Base-by-base conservation (phyloP, 2,329 filamentous ascomycete genomes). In the Zymoseptoria crescenta region DNA sequence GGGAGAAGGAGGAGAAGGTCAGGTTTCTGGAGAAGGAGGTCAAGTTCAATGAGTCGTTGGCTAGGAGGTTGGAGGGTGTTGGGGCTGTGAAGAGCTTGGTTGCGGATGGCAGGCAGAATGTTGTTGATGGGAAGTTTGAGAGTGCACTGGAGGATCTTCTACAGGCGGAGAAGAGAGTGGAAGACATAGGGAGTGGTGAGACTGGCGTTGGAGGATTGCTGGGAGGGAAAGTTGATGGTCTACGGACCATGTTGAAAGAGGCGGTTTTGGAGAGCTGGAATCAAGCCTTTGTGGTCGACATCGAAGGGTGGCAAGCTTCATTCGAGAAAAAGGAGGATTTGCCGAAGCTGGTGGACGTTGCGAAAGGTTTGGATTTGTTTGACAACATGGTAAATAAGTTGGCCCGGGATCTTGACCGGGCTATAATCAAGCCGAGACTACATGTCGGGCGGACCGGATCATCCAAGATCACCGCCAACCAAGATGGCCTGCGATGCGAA, bases 201-300 rank as follows among this genome's bases (percentile, higher is more conserved):
- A 84, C 84, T 30, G 80, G 86, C 30, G 82, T 83, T 2, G 80
- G 86, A 69, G 82, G 81, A 57, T 75, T 95, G 24, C 75, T 96
- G 80, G 86, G 62, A 74, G 83, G 51, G 7, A 83, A 87, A 62
- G 81, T 83, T 1, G 83, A 84, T 27, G 83, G 86, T 67, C 76
- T 96, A 58, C 86, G 86, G 62, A 80, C 81, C 1, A 79, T 82
- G 20, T 81, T 94, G 21, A 81, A 85, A 59, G 82, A 87, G 49
- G 82, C 83, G 8, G 81, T 94, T 48, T 81, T 83, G 50, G 78
- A 80, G 57, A 81, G 86, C n/a, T 96, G 91, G 90, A 82, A 82
- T 59, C 77, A 91, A 89, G 82, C 83, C 59, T 76, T 80, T 0
- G 76, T 93, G 50, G 76, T 91, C 19, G 83, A 93, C 67, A 72